These are phyloP conservation scores for Hymenoscyphus fraxineus DNA, from an alignment of 2,329 filamentous ascomycete genomes.

Conservation along the genomic window DNA sequence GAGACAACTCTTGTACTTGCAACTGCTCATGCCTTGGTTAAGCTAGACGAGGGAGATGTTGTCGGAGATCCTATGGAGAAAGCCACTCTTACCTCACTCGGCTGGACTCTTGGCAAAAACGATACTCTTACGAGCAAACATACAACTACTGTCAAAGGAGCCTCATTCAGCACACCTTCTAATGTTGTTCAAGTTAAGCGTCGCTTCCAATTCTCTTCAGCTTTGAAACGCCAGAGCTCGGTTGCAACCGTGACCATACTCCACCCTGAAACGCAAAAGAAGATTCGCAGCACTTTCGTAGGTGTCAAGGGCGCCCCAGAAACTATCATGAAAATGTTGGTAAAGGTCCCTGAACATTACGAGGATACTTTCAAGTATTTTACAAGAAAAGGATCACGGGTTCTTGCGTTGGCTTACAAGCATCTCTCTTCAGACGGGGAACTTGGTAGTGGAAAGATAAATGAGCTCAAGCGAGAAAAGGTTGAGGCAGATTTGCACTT, in stretches of 20 bases:
- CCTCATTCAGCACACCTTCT: conserved; percentile 46
- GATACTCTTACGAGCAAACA: conserved; percentile 74
- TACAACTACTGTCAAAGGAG: conserved; percentile 42
- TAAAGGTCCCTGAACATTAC: conserved; percentile 77
- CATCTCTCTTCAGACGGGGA: conserved; percentile 79
- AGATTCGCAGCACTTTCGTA: conserved; percentile 81
- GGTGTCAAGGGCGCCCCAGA: conserved; percentile 96
- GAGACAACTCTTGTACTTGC: conserved; percentile 91
- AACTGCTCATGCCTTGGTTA: conserved; percentile 91
- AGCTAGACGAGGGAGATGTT: conserved; percentile 92
- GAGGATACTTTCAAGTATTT: conserved; percentile 99
- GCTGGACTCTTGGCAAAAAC: conserved; percentile 88
- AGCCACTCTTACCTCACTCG: conserved; percentile 82
- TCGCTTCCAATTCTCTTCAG: conserved; percentile 96
- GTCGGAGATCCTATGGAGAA: conserved; percentile 99
- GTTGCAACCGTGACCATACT: conserved; percentile 76
- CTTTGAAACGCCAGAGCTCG: conserved; percentile 92
- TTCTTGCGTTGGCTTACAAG: conserved; percentile 91
- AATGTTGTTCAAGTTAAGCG: conserved; percentile 92
- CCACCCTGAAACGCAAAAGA: conserved; percentile 69
- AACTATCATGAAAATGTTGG: conserved; percentile 91
- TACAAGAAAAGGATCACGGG: conserved; percentile 89
- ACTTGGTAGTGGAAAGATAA: conserved; percentile 78
- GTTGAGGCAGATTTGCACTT: conserved; percentile 83
- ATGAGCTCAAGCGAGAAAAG: conserved; percentile 89